These are phyloP conservation scores for Globisporangium cylindrosporum DNA, from an alignment of 352 stramenopile genomes.

Conservation along the genomic window DNA sequence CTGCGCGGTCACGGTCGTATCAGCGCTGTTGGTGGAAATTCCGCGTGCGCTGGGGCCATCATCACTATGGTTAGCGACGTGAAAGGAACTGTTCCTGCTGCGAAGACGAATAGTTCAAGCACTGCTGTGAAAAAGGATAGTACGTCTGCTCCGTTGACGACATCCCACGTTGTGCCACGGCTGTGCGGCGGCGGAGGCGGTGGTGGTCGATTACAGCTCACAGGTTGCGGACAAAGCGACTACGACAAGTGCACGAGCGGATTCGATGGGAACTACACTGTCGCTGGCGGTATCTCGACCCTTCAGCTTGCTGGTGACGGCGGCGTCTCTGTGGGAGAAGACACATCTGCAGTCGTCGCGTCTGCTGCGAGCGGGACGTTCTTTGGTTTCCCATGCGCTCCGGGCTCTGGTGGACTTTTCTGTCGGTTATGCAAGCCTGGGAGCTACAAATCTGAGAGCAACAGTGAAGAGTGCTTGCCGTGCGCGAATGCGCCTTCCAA, in stretches of 20 bases:
- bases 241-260: slow-evolving; percentile 62
- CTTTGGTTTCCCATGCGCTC: slow-evolving; percentile 77
- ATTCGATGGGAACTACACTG: slow-evolving; percentile 81
- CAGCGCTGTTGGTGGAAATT: slow-evolving; percentile 65
- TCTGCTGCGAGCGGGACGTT: slow-evolving; percentile 58
- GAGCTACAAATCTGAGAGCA: slow-evolving; percentile 76
- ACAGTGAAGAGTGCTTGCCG: slow-evolving; percentile 64
- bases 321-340: slow-evolving; percentile 18
- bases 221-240: slow-evolving; percentile 58
- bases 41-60: slow-evolving; percentile 46
- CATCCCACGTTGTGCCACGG: slow-evolving; percentile 21
- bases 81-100: slow-evolving; percentile 21
- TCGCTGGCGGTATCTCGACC: slow-evolving; percentile 52
- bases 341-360: slow-evolving; percentile 21
- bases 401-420: slow-evolving; percentile 69
- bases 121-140: slow-evolving; percentile 12
- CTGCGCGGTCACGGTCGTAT: slow-evolving; percentile 58
- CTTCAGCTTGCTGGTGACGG: slow-evolving; percentile 15
- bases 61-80: slow-evolving; percentile 22
- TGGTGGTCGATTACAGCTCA: slow-evolving; percentile 67
- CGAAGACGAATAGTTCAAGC: slow-evolving; percentile 22
- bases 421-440: slow-evolving; percentile 58
- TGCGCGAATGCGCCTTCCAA: slow-evolving; percentile 68
- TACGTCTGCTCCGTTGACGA: background rate
- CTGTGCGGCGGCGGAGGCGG: slow-evolving; percentile 72